A percentile compares a stretch with the other conserved stretches of the same genome.
These are phyloP conservation scores for Citrus sp. DNA, from an alignment of 345 rosid genomes.

Conservation along the genomic window DNA sequence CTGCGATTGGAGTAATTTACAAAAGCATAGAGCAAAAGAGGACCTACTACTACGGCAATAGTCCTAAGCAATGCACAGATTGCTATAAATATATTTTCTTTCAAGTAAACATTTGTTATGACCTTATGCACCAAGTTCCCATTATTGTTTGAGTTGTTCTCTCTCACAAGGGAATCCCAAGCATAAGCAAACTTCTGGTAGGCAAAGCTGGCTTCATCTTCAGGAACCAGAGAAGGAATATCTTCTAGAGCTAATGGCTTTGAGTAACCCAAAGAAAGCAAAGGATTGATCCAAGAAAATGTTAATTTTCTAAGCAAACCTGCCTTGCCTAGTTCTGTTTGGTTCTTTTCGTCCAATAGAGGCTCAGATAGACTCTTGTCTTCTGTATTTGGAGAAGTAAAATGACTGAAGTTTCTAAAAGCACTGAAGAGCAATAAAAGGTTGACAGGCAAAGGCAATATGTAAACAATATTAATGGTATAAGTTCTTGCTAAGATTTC, in stretches of 20 bases:
- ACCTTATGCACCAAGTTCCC: conserved; percentile 49
- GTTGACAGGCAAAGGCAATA: conserved; percentile 45
- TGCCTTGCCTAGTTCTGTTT: conserved; percentile 35
- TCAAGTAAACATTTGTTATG: conserved; percentile 42
- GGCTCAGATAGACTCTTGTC: conserved; percentile 42
- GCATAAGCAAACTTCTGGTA: conserved; percentile 48
- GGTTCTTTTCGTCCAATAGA: conserved; percentile 28
- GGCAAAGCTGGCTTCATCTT: conserved; percentile 57
- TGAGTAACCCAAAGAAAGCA: conserved; percentile 53
- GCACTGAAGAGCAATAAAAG: conserved; percentile 55
- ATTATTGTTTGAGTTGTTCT: conserved; percentile 16
- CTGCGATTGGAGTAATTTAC: conserved; percentile 47
- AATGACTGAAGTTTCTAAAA: conserved; percentile 33
- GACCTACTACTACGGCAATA: conserved; percentile 45
- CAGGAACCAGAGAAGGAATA: conserved; percentile 48
- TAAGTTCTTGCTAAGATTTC: conserved; percentile 29
- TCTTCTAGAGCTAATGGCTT: conserved; percentile 57
- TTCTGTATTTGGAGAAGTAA: conserved; percentile 7
- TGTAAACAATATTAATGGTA: conserved; percentile 31
- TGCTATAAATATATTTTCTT: conserved; percentile 48
- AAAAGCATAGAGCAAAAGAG: conserved; percentile 62
- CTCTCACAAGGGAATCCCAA: conserved; percentile 40
- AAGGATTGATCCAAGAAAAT: conserved; percentile 68
- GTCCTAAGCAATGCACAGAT: conserved; percentile 50
- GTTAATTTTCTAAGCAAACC: conserved; percentile 44